Evolutionary conservation across 306 rosid species (phyloP).

Genomic region (Chamaecrista fasciculata): DNA sequence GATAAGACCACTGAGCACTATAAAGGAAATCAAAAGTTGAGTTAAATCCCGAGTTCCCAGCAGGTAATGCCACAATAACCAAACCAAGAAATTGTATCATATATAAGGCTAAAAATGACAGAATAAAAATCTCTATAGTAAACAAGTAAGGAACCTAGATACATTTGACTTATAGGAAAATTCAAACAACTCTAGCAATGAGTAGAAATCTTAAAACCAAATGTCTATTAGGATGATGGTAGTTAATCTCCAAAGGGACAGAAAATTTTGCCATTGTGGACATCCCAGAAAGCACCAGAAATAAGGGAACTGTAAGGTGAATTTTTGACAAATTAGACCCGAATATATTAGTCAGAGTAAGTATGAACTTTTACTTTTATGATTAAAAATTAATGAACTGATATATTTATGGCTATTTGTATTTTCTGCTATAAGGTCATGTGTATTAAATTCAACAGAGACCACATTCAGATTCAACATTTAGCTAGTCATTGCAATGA

Average conservation of each 20-base stretch:
- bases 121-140: background rate
- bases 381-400: conserved; percentile 25
- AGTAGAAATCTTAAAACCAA: background rate
- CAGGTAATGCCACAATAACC: conserved; percentile 13
- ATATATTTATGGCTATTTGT: conserved; percentile 1
- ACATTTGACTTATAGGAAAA: background rate
- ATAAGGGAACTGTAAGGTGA: conserved; percentile 5
- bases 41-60: conserved; percentile 10
- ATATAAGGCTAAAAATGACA: conserved; percentile 4
- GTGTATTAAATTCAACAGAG: conserved; percentile 19
- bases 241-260: background rate
- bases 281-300: background rate
- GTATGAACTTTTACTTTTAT: conserved; percentile 9
- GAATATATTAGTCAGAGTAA: conserved; percentile 14
- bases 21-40: conserved; percentile 17
- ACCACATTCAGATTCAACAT: conserved; percentile 2
- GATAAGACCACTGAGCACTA: background rate
- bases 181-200: conserved; percentile 14
- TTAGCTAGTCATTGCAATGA: conserved; percentile 11
- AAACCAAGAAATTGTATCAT: conserved; percentile 3
- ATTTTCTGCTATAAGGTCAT: background rate
- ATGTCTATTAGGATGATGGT: background rate
- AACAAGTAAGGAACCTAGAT: background rate
- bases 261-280: conserved; percentile 8
- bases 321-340: background rate